phyloP scores from a whole-genome alignment of 306 rosid species.

The Prunus mume region DNA sequence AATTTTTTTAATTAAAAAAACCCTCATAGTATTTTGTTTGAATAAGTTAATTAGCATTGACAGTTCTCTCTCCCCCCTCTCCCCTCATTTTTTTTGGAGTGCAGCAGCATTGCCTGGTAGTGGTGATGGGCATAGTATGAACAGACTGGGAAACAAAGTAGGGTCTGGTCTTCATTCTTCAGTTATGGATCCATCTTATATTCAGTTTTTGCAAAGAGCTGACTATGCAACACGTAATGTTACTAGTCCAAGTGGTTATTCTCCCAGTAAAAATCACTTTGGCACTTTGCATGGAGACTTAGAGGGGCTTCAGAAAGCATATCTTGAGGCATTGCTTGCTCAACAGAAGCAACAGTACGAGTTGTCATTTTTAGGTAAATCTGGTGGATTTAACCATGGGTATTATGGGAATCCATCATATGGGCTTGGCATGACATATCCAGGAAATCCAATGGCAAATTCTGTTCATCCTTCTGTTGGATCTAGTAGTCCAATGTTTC shows the following conservation, averaged over 20 bases:
- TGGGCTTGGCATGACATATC: constrained; percentile 63
- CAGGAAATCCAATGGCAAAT: constrained; percentile 53
- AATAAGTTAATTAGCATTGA: constrained; percentile 12
- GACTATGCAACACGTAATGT: constrained; percentile 48
- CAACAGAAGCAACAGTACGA: constrained; percentile 79
- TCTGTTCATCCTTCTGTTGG: constrained; percentile 56
- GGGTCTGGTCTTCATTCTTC: constrained; percentile 48
- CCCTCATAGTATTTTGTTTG: not conserved
- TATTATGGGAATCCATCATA: constrained; percentile 54
- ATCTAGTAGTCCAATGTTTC: constrained; percentile 57
- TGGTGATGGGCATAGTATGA: constrained; percentile 43
- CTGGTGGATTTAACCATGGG: constrained; percentile 55
- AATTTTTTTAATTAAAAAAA: not conserved
- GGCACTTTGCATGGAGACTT: constrained; percentile 57
- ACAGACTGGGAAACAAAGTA: constrained; percentile 43
- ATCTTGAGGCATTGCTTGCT: constrained; percentile 66
- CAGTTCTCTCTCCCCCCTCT: not conserved
- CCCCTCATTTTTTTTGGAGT: not conserved
- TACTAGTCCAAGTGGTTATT: constrained; percentile 49
- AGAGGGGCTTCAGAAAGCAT: constrained; percentile 68
- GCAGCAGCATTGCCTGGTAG: constrained; percentile 39
- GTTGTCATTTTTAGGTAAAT: constrained; percentile 61
- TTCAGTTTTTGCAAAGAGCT: constrained; percentile 56
- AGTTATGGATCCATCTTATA: constrained; percentile 42
- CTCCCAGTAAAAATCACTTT: constrained; percentile 50